These are phyloP conservation scores for Sugiyamaella neomexicana DNA, from an alignment of 1,139 yeast genomes.

Conservation along the genomic window DNA sequence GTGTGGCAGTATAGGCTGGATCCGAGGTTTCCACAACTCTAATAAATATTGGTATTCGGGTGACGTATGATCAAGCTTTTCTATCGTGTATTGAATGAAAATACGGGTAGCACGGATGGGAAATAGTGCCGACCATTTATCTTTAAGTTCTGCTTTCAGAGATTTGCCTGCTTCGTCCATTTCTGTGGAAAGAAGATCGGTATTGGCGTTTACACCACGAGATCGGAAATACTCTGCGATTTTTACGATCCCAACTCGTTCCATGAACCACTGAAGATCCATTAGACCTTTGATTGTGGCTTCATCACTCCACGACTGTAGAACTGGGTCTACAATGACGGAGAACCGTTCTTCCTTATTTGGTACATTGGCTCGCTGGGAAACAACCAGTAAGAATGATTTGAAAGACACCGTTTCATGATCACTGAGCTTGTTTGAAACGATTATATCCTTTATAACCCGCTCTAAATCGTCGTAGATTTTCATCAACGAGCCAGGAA, in stretches of 20 bases:
- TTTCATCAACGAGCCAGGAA: slow-evolving; percentile 85
- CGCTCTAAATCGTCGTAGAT: slow-evolving; percentile 79
- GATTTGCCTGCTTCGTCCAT: slow-evolving; percentile 91
- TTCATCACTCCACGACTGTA: slow-evolving; percentile 90
- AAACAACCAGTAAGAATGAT: slow-evolving; percentile 85
- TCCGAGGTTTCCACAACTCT: slow-evolving; percentile 87
- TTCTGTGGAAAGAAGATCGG: slow-evolving; percentile 70
- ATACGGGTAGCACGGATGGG: slow-evolving; percentile 96
- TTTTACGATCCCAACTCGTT: slow-evolving; percentile 87
- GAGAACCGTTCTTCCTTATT: slow-evolving; percentile 75
- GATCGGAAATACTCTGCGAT: slow-evolving; percentile 87
- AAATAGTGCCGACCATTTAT: slow-evolving; percentile 90
- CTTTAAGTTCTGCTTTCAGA: slow-evolving; percentile 74
- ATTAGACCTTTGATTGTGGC: slow-evolving; percentile 84
- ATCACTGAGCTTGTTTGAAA: slow-evolving; percentile 70
- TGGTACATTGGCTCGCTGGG: slow-evolving; percentile 76
- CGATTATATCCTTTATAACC: slow-evolving; percentile 71
- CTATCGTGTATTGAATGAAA: slow-evolving; percentile 92
- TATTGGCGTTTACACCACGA: slow-evolving; percentile 74
- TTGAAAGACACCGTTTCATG: slow-evolving; percentile 94
- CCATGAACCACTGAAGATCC: slow-evolving; percentile 97
- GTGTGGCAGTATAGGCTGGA: slow-evolving; percentile 88
- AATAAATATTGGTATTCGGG: slow-evolving; percentile 72
- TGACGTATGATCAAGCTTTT: slow-evolving; percentile 76
- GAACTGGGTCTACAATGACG: slow-evolving; percentile 87